Conservation (phyloP, 768 basidiomycete genomes). For the Boletus rubroflammeus region DNA sequence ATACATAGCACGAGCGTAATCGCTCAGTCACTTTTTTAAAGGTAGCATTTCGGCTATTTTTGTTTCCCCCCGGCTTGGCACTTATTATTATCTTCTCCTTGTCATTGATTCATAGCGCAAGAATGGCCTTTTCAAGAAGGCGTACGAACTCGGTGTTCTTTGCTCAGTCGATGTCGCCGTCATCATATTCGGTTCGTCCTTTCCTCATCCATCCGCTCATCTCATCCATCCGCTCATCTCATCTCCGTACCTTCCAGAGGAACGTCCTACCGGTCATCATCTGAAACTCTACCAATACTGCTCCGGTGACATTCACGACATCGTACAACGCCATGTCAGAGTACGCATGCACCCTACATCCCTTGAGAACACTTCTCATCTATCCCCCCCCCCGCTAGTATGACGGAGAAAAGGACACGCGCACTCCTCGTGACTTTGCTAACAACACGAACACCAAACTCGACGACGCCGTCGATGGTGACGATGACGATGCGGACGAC, state of each 20-base stretch:
- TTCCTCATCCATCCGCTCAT: slow-evolving; percentile 1
- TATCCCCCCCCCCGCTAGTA: slow-evolving; percentile 34
- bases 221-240: slow-evolving; percentile 2
- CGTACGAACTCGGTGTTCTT: slow-evolving; percentile 85
- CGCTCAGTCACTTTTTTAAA: slow-evolving; percentile 90
- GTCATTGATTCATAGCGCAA: slow-evolving; percentile 55
- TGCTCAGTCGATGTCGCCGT: slow-evolving; percentile 88
- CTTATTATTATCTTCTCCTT: slow-evolving; percentile 30
- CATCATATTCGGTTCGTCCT: slow-evolving; percentile 71
- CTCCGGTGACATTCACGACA: slow-evolving; percentile 64
- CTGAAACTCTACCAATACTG: slow-evolving; percentile 81
- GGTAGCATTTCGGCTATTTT: slow-evolving; percentile 68
- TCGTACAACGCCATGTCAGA: slow-evolving; percentile 64
- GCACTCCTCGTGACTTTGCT: slow-evolving; percentile 47
- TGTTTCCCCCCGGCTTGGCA: slow-evolving; percentile 38
- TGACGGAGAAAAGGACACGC: slow-evolving; percentile 49
- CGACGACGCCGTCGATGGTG: slow-evolving; percentile 39
- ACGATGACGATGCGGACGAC: slow-evolving; percentile 34
- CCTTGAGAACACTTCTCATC: slow-evolving; percentile 10
- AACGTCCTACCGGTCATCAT: slow-evolving; percentile 75
- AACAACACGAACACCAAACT: slow-evolving; percentile 34
- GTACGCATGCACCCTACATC: slow-evolving; percentile 29
- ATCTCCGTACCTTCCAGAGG: slow-evolving; percentile 45
- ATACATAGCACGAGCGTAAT: slow-evolving; percentile 83
- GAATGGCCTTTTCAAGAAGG: slow-evolving; percentile 89